These are phyloP conservation scores for Dovyalis caffra DNA, from an alignment of 345 rosid genomes.

Conservation along the genomic window DNA sequence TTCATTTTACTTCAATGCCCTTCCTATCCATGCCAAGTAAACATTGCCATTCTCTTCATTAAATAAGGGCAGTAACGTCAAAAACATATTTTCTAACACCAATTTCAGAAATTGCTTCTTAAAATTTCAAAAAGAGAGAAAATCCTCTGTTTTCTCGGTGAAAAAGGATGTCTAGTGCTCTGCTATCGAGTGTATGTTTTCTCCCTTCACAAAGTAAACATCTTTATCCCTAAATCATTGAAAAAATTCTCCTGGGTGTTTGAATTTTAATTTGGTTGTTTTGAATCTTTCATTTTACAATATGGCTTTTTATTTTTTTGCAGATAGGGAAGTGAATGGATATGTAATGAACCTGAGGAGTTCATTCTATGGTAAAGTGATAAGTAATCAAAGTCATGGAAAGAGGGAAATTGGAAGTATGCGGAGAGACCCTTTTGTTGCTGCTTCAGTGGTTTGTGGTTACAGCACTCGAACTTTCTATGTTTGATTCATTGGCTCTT, in stretches of 20 bases:
- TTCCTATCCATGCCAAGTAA: background rate
- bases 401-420: conserved; percentile 20
- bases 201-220: conserved; percentile 41
- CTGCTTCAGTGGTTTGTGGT: conserved; percentile 42
- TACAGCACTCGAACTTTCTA: background rate
- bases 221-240: background rate
- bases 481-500: background rate
- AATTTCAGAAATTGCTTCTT: background rate
- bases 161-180: conserved; percentile 43
- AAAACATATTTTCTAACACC: background rate
- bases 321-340: conserved; percentile 42
- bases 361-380: conserved; percentile 33
- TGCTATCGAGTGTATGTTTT: conserved; percentile 33
- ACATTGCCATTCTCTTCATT: background rate
- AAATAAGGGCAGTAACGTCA: conserved; percentile 31
- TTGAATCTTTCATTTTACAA: background rate
- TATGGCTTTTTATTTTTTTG: background rate
- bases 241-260: background rate
- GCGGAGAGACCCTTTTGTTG: background rate
- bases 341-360: conserved; percentile 30
- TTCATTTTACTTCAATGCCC: conserved; percentile 33
- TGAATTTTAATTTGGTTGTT: background rate
- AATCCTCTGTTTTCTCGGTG: background rate
- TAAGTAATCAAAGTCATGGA: conserved; percentile 11
- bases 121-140: conserved; percentile 1